Base-by-base conservation (phyloP, 2,329 filamentous ascomycete species). In the Colletotrichum paranaense region DNA sequence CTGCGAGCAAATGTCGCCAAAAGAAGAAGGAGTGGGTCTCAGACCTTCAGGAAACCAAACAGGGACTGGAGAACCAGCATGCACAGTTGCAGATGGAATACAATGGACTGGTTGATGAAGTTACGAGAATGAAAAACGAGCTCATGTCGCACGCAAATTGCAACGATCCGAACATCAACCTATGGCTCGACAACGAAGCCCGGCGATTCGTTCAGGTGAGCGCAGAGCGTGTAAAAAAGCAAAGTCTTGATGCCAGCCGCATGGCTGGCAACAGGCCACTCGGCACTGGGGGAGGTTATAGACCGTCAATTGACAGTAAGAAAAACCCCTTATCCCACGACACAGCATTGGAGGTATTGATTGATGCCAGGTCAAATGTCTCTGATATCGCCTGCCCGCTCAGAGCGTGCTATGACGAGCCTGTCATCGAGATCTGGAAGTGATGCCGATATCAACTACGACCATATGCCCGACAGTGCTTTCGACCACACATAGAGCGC, bases 1-100 rank as follows among this genome's bases (percentile, higher is more conserved):
- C 93, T 0, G 93, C 93, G 1, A 92, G 91, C 79, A 94, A 94
- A 79, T 95, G 92, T 78, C 89, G 93, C 4, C 89, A 92, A 78
- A 94, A 93, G 81, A 89, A 89, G 77, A 90, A 89, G 80, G 82
- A 85, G 76, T 89, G 86, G 84, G 84, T 88, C 26, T 81, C 81
- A 14, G 84, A 86, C n/a, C 78, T 90, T 26, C 86, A 90, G 72
- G 84, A 86, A 66, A 83, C 82, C 6, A 86, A 85, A 68, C 75
- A 79, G 11, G 81, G 78, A 0, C 76, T 90, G 57, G 88, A 90
- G 77, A 77, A 76, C 6, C 81, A 84, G 53, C 83, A 89, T 76
- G 77, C 76, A 11, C 77, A 79, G 7, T 81, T 90, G 38, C 85
- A 85, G 14, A 77, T 80, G 75, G 85, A 89, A 75, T 83, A 83